Evolutionary conservation across 306 rosid species (phyloP), one percentile per base, ranked within the genome.

Genomic region (Dryas drummondii): DNA sequence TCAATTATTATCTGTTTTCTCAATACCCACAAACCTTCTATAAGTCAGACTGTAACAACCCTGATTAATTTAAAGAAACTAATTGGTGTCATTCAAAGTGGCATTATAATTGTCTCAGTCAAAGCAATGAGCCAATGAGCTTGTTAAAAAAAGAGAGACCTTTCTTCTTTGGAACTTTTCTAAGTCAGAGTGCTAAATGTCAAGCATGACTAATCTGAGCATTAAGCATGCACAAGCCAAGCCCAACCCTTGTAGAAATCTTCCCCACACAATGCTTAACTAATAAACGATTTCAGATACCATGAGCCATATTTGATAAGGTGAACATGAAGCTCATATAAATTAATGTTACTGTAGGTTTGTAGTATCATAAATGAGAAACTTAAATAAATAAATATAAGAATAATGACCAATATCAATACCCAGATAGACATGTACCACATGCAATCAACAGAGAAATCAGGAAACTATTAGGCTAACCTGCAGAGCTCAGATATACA

Each of bases 401-500:
- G 59, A 71, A 47, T 44, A 49, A 73, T 6, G 22, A 49, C 54
- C 13, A 52, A 69, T 22, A 68, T 41, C 62, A 48, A 4, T 45
- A 55, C 41, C 71, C 22, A 56, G 58, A 32, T 32, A 72, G 32
- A 76, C 49, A 27, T 62, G 53, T 41, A 48, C 46, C 66, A 70
- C 19, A 66, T 45, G 63, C 37, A 52, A 53, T 55, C 56, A 27
- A 57, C 53, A 32, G 72, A 67, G 65, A 60, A 32, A 47, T 41
- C 19, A 71, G 37, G 66, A 75, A 78, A 75, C 42, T 47, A 67
- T 14, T 16, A 76, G 47, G 76, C 86, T 79, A 63, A 90, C 99
- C 99, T 85, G 86, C 77, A 56, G 90, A 84, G 76, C 81, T 83
- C 46, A 94, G 86, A 82, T 94, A 94, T 17, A 7, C 9, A 13